Base-by-base conservation (phyloP, 176 grass and related monocot genomes). In the Triticum urartu region DNA sequence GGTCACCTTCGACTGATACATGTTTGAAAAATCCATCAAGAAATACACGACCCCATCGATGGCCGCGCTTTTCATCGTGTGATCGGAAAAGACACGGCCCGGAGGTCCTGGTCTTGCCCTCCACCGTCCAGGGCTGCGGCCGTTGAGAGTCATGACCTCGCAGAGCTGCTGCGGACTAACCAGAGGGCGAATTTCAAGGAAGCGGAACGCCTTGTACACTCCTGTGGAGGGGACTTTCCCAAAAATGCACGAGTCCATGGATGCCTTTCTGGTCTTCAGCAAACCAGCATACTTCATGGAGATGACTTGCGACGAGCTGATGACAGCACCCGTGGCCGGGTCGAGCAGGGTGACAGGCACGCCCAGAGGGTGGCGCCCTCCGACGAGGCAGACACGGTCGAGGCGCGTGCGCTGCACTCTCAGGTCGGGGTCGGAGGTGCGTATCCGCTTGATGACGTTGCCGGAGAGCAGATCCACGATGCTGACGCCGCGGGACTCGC, bases 391-490 rank as follows among this genome's bases (percentile, higher is more conserved):
- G 38, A 86, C 32, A 20, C 60, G 54, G 66, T 86, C 85, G 12
- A 35, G 54, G 9, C n/a, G 77, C 5, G 35, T 80, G 76, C 22
- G 68, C 64, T 22, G 65, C 24, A 79, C 52, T 5, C 64, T 38
- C 48, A 32, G 2, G 35, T 13, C 45, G 9, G 17, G 26, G 63
- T 15, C 45, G 15, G 9, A 24, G 64, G 42, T 50, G 64, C 1
- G 64, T 21, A 78, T 28, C 6, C 65, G 65, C 76, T 62, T 86
- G 17, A 79, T 18, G 50, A 72, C 50, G 24, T 59, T 34, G 9
- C 84, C 84, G 5, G 83, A 77, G 83, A 21, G 39, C 13, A 84
- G 15, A 14, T 86, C 85, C 5, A 80, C 9, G 65, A 86, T 63
- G 65, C 15, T 11, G 35, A 86, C 39, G 38, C 21, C 85, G 54